Base-by-base conservation (phyloP, 768 basidiomycete genomes). In the Phanerochaete sordida region DNA sequence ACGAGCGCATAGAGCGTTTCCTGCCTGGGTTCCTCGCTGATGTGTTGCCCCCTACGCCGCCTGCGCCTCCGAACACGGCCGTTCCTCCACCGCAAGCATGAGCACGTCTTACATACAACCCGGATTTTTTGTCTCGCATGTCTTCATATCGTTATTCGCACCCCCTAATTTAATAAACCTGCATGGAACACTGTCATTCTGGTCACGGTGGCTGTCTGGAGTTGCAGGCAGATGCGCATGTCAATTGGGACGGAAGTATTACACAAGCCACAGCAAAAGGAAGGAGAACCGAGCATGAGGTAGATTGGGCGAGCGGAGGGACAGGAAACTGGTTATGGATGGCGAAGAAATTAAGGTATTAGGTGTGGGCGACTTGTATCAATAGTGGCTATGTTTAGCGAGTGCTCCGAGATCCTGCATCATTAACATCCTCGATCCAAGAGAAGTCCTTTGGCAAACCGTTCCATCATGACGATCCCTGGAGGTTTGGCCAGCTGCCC, bases 1-100 rank as follows among this genome's bases (percentile, higher is more conserved):
- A 88, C 59, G 90, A 93, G 64, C 81, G 93, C 62, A 84, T 98
- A 67, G 94, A 96, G 65, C 84, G 88, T 43, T 95, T 98, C 77
- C 75, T 98, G 58, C 96, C 96, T 16, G 91, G 93, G 21, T 95
- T 98, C 74, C 75, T 98, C 62, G 76, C 78, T 19, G 87, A 90
- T 48, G 80, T 92, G 28, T 81, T 93, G 62, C 79, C 85, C 9
- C 67, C 70, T 24, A 72, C 80, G 2, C 66, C 72, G 19, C 65
- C 64, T 21, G 62, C 62, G 0, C 54, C 68, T n/a, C 56, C 48
- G 8, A 30, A 59, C n/a, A 31, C 51, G 9, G 43, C 59, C 30
- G 39, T 47, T 21, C 50, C 46, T 30, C 23, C 45, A 12, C 31
- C 47, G 59, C n/a, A 54, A 16, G 21, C 28, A 28, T 33, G 9